A percentile compares a stretch with the other conserved stretches of the same genome.
phyloP scores from a whole-genome alignment of 148 eudicot species.

The Nepenthes gracilis region DNA sequence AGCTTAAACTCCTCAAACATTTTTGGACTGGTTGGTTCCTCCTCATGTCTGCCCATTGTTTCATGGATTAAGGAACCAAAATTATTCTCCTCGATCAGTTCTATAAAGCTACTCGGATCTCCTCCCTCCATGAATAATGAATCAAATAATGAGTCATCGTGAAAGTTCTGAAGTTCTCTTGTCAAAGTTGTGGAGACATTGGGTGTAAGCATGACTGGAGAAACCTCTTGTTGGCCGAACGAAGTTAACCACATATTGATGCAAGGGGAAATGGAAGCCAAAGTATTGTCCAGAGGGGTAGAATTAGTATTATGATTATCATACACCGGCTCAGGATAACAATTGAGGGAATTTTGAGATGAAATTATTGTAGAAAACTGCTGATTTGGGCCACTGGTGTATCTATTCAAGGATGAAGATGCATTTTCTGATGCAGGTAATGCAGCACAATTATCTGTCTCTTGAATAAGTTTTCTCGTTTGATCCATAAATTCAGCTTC shows the following conservation, averaged over 20 bases:
- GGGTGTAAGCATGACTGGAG: background rate
- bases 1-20: conserved; percentile 20
- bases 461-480: conserved; percentile 25
- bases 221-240: conserved; percentile 2
- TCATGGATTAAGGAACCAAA: conserved; percentile 5
- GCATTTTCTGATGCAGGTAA: conserved; percentile 16
- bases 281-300: background rate
- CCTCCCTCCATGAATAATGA: background rate
- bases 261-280: background rate
- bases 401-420: conserved; percentile 25
- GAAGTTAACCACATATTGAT: background rate
- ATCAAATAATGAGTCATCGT: conserved; percentile 10
- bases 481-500: conserved; percentile 40
- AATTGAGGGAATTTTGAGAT: conserved; percentile 15
- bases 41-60: conserved; percentile 1
- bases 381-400: conserved; percentile 11
- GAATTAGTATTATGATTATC: conserved; percentile 6
- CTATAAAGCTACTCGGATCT: conserved; percentile 4
- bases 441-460: conserved; percentile 10
- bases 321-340: background rate
- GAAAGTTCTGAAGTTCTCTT: conserved; percentile 3
- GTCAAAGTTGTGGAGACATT: conserved; percentile 13
- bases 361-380: conserved; percentile 25
- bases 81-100: conserved; percentile 8
- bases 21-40: conserved; percentile 3